phyloP scores from a whole-genome alignment of 108 stramenopile genomes.

The Skeletonema costatum region DNA sequence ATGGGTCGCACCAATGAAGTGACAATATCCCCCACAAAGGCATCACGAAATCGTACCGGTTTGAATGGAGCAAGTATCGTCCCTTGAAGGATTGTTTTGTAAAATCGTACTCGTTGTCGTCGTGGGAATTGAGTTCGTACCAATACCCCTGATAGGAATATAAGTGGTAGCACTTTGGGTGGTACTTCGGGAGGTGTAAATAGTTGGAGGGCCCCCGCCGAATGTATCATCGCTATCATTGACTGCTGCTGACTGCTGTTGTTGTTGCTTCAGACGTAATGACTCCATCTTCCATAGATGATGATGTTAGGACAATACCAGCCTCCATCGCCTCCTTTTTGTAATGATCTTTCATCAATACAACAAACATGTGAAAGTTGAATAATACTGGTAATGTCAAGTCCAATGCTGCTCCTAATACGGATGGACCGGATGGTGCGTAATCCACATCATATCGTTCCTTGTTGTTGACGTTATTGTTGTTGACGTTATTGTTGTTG shows the following conservation, averaged over 20 bases:
- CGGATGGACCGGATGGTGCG: conserved; percentile 85
- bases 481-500: conserved; percentile 28
- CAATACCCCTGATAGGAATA: conserved; percentile 76
- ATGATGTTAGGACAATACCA: not conserved
- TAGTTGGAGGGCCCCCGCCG: not conserved
- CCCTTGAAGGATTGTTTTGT: conserved; percentile 68
- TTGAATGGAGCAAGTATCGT: conserved; percentile 69
- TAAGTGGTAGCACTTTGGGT: conserved; percentile 78
- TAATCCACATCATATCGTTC: conserved; percentile 70
- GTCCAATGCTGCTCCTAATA: conserved; percentile 83
- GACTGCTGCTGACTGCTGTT: conserved; percentile 27
- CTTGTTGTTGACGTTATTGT: conserved; percentile 28
- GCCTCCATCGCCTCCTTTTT: conserved; percentile 26
- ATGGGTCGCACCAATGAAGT: conserved; percentile 83
- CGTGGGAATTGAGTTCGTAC: conserved; percentile 76
- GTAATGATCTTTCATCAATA: conserved; percentile 55
- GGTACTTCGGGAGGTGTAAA: conserved; percentile 51
- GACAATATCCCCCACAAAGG: conserved; percentile 77
- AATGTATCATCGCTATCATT: conserved; percentile 39
- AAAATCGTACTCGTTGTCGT: conserved; percentile 70
- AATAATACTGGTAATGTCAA: conserved; percentile 84
- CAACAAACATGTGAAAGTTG: conserved; percentile 90
- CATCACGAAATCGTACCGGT: conserved; percentile 75
- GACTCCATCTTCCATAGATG: conserved; percentile 2
- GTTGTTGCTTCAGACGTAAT: not conserved